These are phyloP conservation scores for Cryptococcus amylolentus DNA, from an alignment of 1,284 basidiomycete species.

Conservation along the genomic window DNA sequence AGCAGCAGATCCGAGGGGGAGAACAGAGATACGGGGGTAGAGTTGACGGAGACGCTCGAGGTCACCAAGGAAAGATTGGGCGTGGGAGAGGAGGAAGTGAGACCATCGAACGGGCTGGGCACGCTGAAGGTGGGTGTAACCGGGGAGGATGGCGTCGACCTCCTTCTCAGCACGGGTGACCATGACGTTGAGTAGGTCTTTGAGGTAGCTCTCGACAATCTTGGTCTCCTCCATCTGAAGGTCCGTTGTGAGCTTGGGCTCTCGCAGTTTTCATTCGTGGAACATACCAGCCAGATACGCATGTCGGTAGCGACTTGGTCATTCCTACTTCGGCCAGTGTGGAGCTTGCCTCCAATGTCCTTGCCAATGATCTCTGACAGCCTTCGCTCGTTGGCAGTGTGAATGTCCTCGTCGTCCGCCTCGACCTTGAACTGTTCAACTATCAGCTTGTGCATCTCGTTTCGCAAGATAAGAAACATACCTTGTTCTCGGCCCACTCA, in stretches of 20 bases:
- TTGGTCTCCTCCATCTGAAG: slow-evolving; percentile 65
- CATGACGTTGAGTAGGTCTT: slow-evolving; percentile 79
- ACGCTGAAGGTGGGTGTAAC: slow-evolving; percentile 95
- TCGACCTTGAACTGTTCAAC: slow-evolving; percentile 61
- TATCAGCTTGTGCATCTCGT: not conserved
- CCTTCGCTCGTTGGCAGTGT: slow-evolving; percentile 97
- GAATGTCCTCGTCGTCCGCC: slow-evolving; percentile 93
- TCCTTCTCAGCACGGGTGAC: slow-evolving; percentile 87
- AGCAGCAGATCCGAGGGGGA: slow-evolving; percentile 89
- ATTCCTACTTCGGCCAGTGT: slow-evolving; percentile 93
- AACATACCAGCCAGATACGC: slow-evolving; percentile 75
- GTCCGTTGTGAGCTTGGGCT: not conserved
- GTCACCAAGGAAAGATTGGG: slow-evolving; percentile 84
- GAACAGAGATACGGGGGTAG: slow-evolving; percentile 76
- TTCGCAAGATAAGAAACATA: slow-evolving; percentile 36
- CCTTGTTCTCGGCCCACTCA: slow-evolving; percentile 78
- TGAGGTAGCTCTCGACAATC: slow-evolving; percentile 66
- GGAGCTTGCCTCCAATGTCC: slow-evolving; percentile 79
- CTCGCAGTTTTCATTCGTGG: not conserved
- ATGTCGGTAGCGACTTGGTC: slow-evolving; percentile 98
- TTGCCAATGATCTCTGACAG: slow-evolving; percentile 88
- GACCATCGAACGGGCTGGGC: slow-evolving; percentile 98
- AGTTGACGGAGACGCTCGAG: slow-evolving; percentile 81
- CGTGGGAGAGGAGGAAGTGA: slow-evolving; percentile 90
- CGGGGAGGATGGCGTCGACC: slow-evolving; percentile 86